Base-by-base conservation (phyloP, 495 filamentous ascomycete genomes). In the Tuber magnatum region DNA sequence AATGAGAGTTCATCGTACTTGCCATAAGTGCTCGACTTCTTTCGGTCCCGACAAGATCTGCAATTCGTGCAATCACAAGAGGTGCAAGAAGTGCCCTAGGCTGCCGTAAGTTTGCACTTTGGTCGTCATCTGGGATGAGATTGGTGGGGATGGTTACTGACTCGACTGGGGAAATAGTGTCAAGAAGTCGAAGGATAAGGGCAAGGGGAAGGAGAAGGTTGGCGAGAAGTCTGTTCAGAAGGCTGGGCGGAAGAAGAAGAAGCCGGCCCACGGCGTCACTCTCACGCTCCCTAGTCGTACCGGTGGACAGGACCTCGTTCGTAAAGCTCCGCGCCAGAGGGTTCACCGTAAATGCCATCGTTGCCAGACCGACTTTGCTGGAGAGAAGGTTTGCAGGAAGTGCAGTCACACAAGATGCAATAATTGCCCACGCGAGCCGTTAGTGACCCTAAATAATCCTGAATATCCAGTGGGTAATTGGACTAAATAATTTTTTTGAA, bases 1-100 rank as follows among this genome's bases (percentile, higher is more conserved):
- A 77, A 96, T 98, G 91, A 89, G 94, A 44, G 91, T 97, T 48
- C 94, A 92, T 79, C 91, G 92, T 72, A 89, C 86, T 73, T 96
- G 93, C 80, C 93, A 96, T 82, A 88, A 87, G 75, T 96, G 93
- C 83, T 87, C 91, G 76, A 89, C 90, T 6, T 87, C 87, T 28
- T 96, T 91, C 83, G 92, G 91, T 70, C 83, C 87, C 32, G 89
- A 90, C 74, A 93, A 90, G 81, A 84, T 89, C 68, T 96, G 93
- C 83, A 83, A 85, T 77, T 88, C 88, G 46, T 96, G 93, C 84
- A 86, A 90, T 75, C 93, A 96, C 84, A 86, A 84, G 68, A 87
- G 92, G 56, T 96, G 93, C 87, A 92, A 89, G 83, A 89, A 90
- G 77, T 96, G 93, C 82, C 89, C 92, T 22, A 88, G 92, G 14